A percentile compares a stretch with the other conserved stretches of the same genome.
phyloP scores from a whole-genome alignment of 2,329 filamentous ascomycete species.

The Cryphonectria carpinicola region DNA sequence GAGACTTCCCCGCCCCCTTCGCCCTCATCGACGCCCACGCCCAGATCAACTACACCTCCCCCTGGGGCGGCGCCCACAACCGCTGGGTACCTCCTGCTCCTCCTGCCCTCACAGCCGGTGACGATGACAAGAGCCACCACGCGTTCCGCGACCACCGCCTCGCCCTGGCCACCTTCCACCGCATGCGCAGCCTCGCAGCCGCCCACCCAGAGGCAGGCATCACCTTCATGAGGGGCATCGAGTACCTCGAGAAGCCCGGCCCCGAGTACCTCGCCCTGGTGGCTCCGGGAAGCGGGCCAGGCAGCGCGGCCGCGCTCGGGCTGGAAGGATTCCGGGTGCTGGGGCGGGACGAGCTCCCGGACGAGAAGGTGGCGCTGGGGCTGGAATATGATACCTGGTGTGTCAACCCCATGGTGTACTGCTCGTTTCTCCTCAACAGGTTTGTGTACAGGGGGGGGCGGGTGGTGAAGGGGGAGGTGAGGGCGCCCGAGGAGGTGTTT shows the following conservation, averaged over 20 bases:
- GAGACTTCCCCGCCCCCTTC: conserved; percentile 51
- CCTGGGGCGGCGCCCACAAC: conserved; percentile 62
- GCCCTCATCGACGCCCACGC: conserved; percentile 46
- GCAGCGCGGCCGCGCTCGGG: conserved; percentile 37
- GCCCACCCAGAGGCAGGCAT: conserved; percentile 48
- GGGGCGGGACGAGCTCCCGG: conserved; percentile 43
- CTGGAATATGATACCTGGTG: conserved; percentile 59
- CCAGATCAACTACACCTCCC: conserved; percentile 58
- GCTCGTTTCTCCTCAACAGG: conserved; percentile 49
- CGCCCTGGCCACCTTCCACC: conserved; percentile 46
- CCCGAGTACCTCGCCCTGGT: conserved; percentile 45
- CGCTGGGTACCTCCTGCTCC: conserved; percentile 50
- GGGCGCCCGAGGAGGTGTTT: conserved; percentile 45
- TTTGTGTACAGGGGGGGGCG: conserved; percentile 45
- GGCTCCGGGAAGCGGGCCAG: conserved; percentile 32
- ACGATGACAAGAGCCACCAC: neutral
- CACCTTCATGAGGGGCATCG: conserved; percentile 53
- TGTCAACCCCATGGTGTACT: conserved; percentile 59
- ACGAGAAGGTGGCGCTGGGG: conserved; percentile 47
- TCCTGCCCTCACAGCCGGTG: neutral
- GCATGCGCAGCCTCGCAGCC: conserved; percentile 43
- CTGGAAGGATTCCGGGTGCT: conserved; percentile 46
- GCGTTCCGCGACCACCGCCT: conserved; percentile 46
- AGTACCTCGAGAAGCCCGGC: conserved; percentile 54
- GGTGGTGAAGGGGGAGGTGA: conserved; percentile 41